These are phyloP conservation scores for Lentinula aciculospora DNA, from an alignment of 768 basidiomycete genomes.

Conservation along the genomic window DNA sequence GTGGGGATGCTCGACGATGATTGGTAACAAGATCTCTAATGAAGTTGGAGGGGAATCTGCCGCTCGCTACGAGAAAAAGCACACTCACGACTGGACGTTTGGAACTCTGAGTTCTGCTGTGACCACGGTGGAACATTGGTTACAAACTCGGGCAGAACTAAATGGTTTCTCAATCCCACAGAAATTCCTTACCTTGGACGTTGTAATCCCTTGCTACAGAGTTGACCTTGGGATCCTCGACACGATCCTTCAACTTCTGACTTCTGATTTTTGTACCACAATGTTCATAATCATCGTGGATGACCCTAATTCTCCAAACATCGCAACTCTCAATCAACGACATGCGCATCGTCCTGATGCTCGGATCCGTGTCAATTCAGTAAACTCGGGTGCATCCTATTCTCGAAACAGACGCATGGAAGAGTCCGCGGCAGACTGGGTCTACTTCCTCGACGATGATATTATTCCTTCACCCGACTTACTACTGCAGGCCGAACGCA, in stretches of 20 bases:
- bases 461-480: conserved; percentile 36
- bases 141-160: conserved; percentile 14
- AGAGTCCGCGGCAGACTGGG: conserved; percentile 54
- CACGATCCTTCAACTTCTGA: conserved; percentile 35
- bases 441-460: conserved; percentile 59
- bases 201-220: conserved; percentile 53
- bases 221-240: conserved; percentile 40
- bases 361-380: conserved; percentile 44
- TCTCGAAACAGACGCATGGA: conserved; percentile 50
- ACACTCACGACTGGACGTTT: conserved; percentile 43
- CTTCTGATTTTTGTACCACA: conserved; percentile 34
- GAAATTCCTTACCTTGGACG: conserved; percentile 44
- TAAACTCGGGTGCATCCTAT: conserved; percentile 46
- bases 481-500: conserved; percentile 38
- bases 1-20: conserved; percentile 45
- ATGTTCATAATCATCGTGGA: conserved; percentile 60
- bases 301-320: conserved; percentile 37
- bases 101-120: conserved; percentile 37
- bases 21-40: conserved; percentile 36
- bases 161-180: conserved; percentile 13
- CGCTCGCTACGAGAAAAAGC: conserved; percentile 44
- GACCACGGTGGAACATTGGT: conserved; percentile 27
- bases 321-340: conserved; percentile 29
- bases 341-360: conserved; percentile 42
- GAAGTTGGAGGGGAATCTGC: conserved; percentile 36